Evolutionary conservation across 148 eudicot species (phyloP).

Genomic region (Linanthus parryae): DNA sequence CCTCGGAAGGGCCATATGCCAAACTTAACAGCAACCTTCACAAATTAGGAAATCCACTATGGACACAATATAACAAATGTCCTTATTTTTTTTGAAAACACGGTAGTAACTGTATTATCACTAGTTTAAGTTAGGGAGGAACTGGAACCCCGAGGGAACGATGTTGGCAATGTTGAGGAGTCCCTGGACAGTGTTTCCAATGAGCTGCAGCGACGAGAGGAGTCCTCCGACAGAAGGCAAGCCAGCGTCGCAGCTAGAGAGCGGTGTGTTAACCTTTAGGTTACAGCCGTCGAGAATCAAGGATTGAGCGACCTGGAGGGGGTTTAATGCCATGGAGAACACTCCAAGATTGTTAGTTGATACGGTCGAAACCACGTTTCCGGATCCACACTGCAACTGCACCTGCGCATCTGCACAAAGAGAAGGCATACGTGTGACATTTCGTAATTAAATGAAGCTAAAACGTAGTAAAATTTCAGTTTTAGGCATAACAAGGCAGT

Average conservation of each 20-base stretch:
- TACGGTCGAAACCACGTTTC: constrained; percentile 23
- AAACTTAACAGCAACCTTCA: no score
- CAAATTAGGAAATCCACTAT: no score
- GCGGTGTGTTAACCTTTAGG: constrained; percentile 27
- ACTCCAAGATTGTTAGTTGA: constrained; percentile 19
- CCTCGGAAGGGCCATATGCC: no score
- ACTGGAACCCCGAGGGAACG: no score
- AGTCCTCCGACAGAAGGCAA: constrained; percentile 27
- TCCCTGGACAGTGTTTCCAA: constrained; percentile 23
- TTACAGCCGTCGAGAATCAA: constrained; percentile 16
- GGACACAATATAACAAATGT: no score
- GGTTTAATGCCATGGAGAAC: constrained; percentile 24
- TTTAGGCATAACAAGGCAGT: not conserved
- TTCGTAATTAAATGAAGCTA: not conserved
- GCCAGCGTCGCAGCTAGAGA: constrained; percentile 22
- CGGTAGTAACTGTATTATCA: no score
- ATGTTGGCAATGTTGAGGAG: no score
- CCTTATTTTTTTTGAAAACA: no score
- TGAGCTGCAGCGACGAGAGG: constrained; percentile 13
- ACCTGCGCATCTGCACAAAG: constrained; percentile 32
- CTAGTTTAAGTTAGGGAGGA: no score
- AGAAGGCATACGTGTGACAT: not conserved
- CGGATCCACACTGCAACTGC: constrained; percentile 28
- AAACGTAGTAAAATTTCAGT: not conserved
- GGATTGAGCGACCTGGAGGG: constrained; percentile 18